Evolutionary conservation across 2,329 filamentous ascomycete genomes (phyloP).

Genomic region (Aspergillus hiratsukae): DNA sequence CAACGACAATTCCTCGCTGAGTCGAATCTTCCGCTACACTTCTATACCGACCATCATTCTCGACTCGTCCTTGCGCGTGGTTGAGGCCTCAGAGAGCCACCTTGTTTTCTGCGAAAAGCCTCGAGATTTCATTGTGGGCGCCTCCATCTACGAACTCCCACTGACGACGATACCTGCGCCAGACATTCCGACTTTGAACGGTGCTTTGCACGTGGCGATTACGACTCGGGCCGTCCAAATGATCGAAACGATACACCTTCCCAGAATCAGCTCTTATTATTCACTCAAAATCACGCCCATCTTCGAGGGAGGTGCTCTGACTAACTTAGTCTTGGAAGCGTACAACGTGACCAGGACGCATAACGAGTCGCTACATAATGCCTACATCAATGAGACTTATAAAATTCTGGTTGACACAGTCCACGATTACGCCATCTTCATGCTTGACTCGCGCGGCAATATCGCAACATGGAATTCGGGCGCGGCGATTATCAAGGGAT

Average conservation of each 20-base stretch:
- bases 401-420: constrained; percentile 59
- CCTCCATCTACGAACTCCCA: constrained; percentile 39
- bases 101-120: constrained; percentile 28
- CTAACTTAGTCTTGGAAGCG: constrained; percentile 43
- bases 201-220: constrained; percentile 36
- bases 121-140: constrained; percentile 33
- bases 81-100: constrained; percentile 44
- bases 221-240: constrained; percentile 32
- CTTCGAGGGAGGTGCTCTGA: constrained; percentile 34
- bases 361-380: constrained; percentile 21
- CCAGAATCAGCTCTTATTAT: constrained; percentile 11
- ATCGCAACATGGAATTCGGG: constrained; percentile 57
- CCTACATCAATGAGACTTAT: constrained; percentile 52
- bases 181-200: constrained; percentile 32
- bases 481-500: constrained; percentile 54
- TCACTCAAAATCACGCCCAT: constrained; percentile 42
- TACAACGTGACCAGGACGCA: constrained; percentile 34
- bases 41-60: constrained; percentile 38
- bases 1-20: constrained; percentile 6
- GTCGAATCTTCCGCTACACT: constrained; percentile 26
- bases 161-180: constrained; percentile 30
- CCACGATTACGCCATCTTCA: constrained; percentile 61
- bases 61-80: constrained; percentile 32
- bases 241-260: constrained; percentile 27
- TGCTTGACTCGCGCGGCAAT: constrained; percentile 53